Conservation (phyloP, 805 yeast genomes). For the Candida yuanshanica region DNA sequence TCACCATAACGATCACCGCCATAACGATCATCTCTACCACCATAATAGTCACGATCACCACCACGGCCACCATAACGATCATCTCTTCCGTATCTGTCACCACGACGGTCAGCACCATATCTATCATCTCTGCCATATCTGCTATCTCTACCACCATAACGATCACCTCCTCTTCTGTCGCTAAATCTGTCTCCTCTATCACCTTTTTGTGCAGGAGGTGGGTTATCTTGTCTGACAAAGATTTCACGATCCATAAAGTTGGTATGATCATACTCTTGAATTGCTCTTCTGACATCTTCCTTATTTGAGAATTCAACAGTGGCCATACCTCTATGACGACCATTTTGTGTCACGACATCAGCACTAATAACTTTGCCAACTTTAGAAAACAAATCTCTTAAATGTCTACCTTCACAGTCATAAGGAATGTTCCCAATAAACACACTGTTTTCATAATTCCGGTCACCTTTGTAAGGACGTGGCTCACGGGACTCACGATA, state of each 20-base stretch:
- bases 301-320: slow-evolving; percentile 74
- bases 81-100: slow-evolving; percentile 15
- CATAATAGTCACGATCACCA: slow-evolving; percentile 4
- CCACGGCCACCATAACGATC: slow-evolving; percentile 11
- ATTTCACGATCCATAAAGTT: slow-evolving; percentile 68
- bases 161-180: slow-evolving; percentile 6
- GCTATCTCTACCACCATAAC: slow-evolving; percentile 13
- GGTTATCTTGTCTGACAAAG: slow-evolving; percentile 87
- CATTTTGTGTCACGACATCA: slow-evolving; percentile 72
- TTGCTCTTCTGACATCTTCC: slow-evolving; percentile 67
- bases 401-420: slow-evolving; percentile 51
- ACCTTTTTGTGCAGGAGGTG: slow-evolving; percentile 50
- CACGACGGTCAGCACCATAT: slow-evolving; percentile 4
- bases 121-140: slow-evolving; percentile 11
- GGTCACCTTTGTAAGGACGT: slow-evolving; percentile 33
- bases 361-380: slow-evolving; percentile 71
- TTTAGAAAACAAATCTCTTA: slow-evolving; percentile 52
- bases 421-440: slow-evolving; percentile 74
- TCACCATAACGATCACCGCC: slow-evolving; percentile 11
- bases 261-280: slow-evolving; percentile 60
- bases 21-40: slow-evolving; percentile 9
- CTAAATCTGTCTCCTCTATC: slow-evolving; percentile 7
- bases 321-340: slow-evolving; percentile 85
- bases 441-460: slow-evolving; percentile 64
- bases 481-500: slow-evolving; percentile 19